Base-by-base conservation (phyloP, 257 asterid genomes). In the Apocynum venetum region DNA sequence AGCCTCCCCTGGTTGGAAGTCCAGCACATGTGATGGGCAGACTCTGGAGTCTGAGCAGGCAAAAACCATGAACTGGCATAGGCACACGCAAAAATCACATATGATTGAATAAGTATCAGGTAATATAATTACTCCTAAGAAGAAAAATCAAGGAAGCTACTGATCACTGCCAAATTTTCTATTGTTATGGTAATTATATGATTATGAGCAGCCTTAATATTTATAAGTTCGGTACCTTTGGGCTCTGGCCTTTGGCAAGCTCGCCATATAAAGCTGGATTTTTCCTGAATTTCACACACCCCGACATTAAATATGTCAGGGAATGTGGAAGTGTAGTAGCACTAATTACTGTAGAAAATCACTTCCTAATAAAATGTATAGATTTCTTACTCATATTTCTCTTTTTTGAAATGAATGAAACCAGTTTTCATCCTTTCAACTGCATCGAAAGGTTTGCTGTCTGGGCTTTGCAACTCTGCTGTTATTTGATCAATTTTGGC, bases 31-130 rank as follows among this genome's bases (percentile, higher is more conserved):
- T 38, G 99, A 95, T 12, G 99, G 97, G 64, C 98, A 93, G 75
- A 95, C 99, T 31, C 99, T 93, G 0, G 99, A 95, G 79, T 95
- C 99, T 10, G 97, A 87, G 80, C 99, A 95, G 0, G 98, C 96
- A 43, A 95, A 89, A 61, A 95, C 86, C 99, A 95, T 95, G 71
- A 66, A 95, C 99, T 94, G 89, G 61, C n/a, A 65, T 46, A 48
- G 12, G 31, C 6, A 76, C 41, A 4, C 44, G 8, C 38, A 6
- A 48, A 7, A 19, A 6, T 51, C 14, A 51, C 11, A 51, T 25
- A 25, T 25, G 31, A 25, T 25, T 25, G 31, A 25, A 25, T 25
- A 25, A 25, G 31, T 25, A 25, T 25, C 31, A 25, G 31, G 31
- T 25, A 25, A 25, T 25, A 25, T 25, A 25, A 46, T 46, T 46